Conservation (phyloP, 331 rosid genomes). For the Arachis monticola region DNA sequence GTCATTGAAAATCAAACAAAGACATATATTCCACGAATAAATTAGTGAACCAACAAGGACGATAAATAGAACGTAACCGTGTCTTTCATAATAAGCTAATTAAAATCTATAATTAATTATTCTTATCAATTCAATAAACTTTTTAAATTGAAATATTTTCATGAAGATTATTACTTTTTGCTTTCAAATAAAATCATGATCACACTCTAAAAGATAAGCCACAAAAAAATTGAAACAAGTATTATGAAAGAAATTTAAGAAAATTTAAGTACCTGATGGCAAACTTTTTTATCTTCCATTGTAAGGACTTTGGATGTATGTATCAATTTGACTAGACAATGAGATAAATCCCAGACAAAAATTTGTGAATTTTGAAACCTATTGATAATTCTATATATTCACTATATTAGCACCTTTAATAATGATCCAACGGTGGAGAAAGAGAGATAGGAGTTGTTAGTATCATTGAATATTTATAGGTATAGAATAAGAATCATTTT, state of each 20-base stretch:
- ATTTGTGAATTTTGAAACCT: neutral
- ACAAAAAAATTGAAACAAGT: neutral
- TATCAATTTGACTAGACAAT: neutral
- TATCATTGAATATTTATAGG: no score
- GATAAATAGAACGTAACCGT: neutral
- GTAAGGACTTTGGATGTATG: no score
- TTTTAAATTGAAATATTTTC: no score
- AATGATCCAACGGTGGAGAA: neutral
- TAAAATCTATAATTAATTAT: neutral
- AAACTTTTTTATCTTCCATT: neutral
- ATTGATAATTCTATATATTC: neutral
- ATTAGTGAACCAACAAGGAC: neutral
- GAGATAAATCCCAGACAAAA: neutral
- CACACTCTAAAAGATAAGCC: neutral
- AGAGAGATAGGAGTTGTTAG: neutral
- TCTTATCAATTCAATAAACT: neutral
- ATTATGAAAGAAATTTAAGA: neutral
- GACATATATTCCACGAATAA: neutral
- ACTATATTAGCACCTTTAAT: neutral
- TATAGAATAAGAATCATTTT: neutral
- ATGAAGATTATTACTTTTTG: no score
- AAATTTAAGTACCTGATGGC: neutral
- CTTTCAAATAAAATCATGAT: neutral
- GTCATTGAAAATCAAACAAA: conserved; percentile 26
- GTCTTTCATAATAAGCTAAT: neutral